Percentiles rank a stretch among this genome's conserved stretches.
Evolutionary conservation across 257 asterid genomes (phyloP).

Genomic region (Nicotiana tabacum): DNA sequence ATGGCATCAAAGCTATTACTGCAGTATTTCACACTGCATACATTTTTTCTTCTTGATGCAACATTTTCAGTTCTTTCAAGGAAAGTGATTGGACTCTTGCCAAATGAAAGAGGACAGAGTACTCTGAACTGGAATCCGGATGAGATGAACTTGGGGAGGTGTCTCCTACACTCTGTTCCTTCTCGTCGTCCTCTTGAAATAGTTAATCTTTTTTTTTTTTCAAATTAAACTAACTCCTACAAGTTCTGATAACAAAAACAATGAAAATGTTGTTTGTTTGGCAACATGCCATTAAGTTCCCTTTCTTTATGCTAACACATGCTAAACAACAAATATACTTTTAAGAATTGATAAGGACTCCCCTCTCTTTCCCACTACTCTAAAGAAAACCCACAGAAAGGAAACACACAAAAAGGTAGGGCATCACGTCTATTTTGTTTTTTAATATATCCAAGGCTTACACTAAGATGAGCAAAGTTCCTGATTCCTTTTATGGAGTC

Average conservation of each 20-base stretch:
- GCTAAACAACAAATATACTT: neutral
- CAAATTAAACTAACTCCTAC: neutral
- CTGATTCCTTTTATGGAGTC: neutral
- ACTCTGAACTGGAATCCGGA: slow-evolving; percentile 42
- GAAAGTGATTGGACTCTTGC: slow-evolving; percentile 49
- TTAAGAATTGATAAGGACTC: neutral
- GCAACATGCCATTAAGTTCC: neutral
- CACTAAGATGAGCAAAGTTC: neutral
- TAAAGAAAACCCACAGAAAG: neutral
- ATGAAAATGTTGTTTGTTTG: neutral
- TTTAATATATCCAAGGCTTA: neutral
- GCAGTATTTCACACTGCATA: slow-evolving; percentile 81
- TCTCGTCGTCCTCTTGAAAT: neutral
- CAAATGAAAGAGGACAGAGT: slow-evolving; percentile 34
- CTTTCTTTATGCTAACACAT: neutral
- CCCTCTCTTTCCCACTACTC: neutral
- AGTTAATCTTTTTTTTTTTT: neutral
- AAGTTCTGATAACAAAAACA: neutral
- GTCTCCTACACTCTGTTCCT: neutral
- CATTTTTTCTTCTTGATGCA: slow-evolving; percentile 80
- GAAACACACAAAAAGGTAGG: neutral
- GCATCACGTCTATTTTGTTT: neutral
- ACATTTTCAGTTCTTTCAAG: slow-evolving; percentile 62
- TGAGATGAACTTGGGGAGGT: slow-evolving; percentile 68
- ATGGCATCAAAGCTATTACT: slow-evolving; percentile 71